These are phyloP conservation scores for Leucocoprinus gongylophorus DNA, from an alignment of 1,284 basidiomycete genomes.

Conservation along the genomic window DNA sequence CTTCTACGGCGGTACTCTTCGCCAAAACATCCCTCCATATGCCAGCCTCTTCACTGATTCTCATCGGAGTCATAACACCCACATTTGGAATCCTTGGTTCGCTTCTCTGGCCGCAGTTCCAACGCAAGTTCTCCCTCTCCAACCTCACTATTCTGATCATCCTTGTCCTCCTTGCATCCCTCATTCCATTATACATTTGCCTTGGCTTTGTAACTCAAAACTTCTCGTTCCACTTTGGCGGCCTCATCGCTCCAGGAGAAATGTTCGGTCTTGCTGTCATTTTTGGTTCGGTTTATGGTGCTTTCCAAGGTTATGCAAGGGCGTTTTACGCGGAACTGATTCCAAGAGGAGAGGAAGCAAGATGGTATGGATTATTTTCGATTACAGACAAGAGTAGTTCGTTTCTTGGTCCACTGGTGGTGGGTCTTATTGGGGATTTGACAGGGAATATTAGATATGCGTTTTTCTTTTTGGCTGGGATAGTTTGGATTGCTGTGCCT, in stretches of 20 bases:
- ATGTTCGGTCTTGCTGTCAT: slow-evolving; percentile 79
- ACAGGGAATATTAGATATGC: slow-evolving; percentile 87
- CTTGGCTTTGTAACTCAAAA: slow-evolving; percentile 65
- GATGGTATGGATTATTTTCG: slow-evolving; percentile 79
- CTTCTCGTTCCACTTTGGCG: slow-evolving; percentile 45
- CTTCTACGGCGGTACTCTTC: slow-evolving; percentile 77
- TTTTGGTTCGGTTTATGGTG: slow-evolving; percentile 77
- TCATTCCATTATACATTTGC: slow-evolving; percentile 78
- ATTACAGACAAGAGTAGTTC: slow-evolving; percentile 83
- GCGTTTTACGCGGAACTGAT: slow-evolving; percentile 75
- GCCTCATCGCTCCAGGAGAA: slow-evolving; percentile 70
- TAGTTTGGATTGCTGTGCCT: slow-evolving; percentile 78
- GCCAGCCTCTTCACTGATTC: slow-evolving; percentile 60
- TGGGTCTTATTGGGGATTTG: slow-evolving; percentile 77
- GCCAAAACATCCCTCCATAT: slow-evolving; percentile 76
- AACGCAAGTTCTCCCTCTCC: slow-evolving; percentile 52
- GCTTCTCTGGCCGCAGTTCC: slow-evolving; percentile 61
- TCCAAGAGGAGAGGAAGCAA: slow-evolving; percentile 71
- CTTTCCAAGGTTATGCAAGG: slow-evolving; percentile 76
- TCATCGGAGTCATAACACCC: slow-evolving; percentile 66
- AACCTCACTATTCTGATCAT: slow-evolving; percentile 63
- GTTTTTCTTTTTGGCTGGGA: slow-evolving; percentile 78
- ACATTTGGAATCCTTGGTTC: slow-evolving; percentile 69
- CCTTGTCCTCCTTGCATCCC: slow-evolving; percentile 59
- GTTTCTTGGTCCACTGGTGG: slow-evolving; percentile 82